Evolutionary conservation across 257 asterid species (phyloP).

Genomic region (Schizonepeta tenuifolia): DNA sequence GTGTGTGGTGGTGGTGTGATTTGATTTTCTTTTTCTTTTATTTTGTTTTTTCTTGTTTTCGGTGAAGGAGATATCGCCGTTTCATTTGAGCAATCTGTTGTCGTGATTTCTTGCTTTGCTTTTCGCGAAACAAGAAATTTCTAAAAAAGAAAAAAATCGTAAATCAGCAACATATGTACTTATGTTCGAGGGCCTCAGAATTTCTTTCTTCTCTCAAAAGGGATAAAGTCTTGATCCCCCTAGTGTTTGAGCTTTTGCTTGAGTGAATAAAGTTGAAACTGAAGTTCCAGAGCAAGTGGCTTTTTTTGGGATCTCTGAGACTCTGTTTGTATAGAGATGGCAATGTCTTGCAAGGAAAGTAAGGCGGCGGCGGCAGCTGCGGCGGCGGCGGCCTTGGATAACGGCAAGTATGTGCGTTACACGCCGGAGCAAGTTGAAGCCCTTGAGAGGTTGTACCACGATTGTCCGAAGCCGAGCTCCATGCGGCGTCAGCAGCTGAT

Average conservation of each 20-base stretch:
- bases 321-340: conserved; percentile 46
- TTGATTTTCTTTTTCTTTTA: background rate
- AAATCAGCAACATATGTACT: conserved; percentile 30
- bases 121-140: conserved; percentile 24
- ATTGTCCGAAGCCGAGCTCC: conserved; percentile 90
- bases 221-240: conserved; percentile 21
- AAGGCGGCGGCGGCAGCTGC: conserved; percentile 40
- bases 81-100: conserved; percentile 34
- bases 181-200: conserved; percentile 35
- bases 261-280: conserved; percentile 13
- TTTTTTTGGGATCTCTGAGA: conserved; percentile 15
- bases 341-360: conserved; percentile 75
- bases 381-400: conserved; percentile 52
- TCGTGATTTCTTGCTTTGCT: conserved; percentile 45
- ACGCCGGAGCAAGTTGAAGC: conserved; percentile 96
- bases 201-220: conserved; percentile 16
- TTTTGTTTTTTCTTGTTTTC: conserved; percentile 35
- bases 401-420: conserved; percentile 83
- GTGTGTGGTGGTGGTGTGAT: conserved; percentile 23
- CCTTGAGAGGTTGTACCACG: conserved; percentile 86
- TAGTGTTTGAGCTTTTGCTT: conserved; percentile 29
- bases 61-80: conserved; percentile 30
- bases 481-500: conserved; percentile 89
- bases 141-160: conserved; percentile 8
- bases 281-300: background rate